These are phyloP conservation scores for Coniosporium tulheliwenetii DNA, from an alignment of 2,329 filamentous ascomycete species.

Conservation along the genomic window DNA sequence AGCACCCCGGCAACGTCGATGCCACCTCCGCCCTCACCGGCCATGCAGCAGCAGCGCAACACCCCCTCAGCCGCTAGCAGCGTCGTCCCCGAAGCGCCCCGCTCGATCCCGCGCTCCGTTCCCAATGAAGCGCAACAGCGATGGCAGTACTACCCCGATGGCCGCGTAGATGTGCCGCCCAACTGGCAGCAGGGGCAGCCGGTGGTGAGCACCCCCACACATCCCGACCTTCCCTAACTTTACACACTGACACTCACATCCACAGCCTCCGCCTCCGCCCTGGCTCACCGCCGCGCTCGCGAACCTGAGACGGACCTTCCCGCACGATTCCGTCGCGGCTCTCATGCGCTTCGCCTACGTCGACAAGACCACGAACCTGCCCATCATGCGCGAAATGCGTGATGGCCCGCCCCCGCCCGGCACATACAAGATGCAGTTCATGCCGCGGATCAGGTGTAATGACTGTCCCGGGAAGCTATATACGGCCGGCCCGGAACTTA, in stretches of 20 bases:
- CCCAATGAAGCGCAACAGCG: conserved; percentile 13
- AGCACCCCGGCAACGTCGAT: conserved; percentile 39
- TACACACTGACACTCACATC: background rate
- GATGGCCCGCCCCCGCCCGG: conserved; percentile 37
- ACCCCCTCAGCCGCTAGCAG: conserved; percentile 7
- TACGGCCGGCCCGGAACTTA: conserved; percentile 71
- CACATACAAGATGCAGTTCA: conserved; percentile 62
- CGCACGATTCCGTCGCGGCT: conserved; percentile 71
- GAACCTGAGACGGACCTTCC: conserved; percentile 53
- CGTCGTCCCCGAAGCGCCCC: conserved; percentile 4
- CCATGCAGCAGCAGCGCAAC: conserved; percentile 18
- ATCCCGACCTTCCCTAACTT: no score
- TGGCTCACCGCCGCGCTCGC: conserved; percentile 71
- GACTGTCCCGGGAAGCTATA: conserved; percentile 93
- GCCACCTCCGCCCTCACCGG: conserved; percentile 36
- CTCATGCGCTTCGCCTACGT: conserved; percentile 83
- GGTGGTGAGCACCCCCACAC: conserved; percentile 37
- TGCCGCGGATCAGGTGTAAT: conserved; percentile 78
- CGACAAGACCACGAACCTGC: conserved; percentile 52
- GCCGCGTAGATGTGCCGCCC: conserved; percentile 50
- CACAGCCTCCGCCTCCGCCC: conserved; percentile 64
- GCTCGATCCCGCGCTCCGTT: conserved; percentile 14
- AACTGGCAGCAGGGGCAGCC: conserved; percentile 43
- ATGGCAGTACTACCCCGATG: conserved; percentile 25
- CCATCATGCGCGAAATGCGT: conserved; percentile 34